phyloP scores from a whole-genome alignment of 1,284 basidiomycete genomes.

The Rhodotorula mucilaginosa region DNA sequence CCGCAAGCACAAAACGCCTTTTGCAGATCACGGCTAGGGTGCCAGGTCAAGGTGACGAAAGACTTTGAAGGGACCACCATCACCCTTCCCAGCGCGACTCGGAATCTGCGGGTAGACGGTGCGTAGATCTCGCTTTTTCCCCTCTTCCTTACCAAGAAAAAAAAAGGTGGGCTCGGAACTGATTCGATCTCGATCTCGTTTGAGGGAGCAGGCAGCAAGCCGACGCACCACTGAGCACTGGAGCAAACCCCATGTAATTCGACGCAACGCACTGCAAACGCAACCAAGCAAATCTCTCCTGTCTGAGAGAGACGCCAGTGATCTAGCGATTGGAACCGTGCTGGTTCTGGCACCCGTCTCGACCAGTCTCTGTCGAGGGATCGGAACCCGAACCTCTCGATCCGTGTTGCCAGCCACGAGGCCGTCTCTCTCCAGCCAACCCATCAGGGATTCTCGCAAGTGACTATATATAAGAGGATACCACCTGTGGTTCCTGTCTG shows the following conservation, averaged over 20 bases:
- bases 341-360: too few species aligned
- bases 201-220: constrained; percentile 32
- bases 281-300: background rate
- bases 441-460: background rate
- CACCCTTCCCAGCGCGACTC: constrained; percentile 83
- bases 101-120: constrained; percentile 97
- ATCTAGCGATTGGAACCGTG: too few species aligned
- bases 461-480: background rate
- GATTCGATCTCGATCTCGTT: background rate
- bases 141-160: too few species aligned
- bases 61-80: constrained; percentile 83
- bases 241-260: background rate
- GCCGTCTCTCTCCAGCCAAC: background rate
- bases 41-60: constrained; percentile 77
- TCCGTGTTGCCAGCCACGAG: background rate
- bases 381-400: background rate
- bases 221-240: constrained; percentile 32
- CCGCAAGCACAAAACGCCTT: background rate
- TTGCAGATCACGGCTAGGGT: constrained; percentile 59
- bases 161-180: too few species aligned
- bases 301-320: too few species aligned
- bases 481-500: too few species aligned
- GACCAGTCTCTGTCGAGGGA: too few species aligned
- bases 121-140: constrained; percentile 41
- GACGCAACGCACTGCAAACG: background rate